Conservation (phyloP, 2,329 filamentous ascomycete species). For the Curvularia eragrostidis region DNA sequence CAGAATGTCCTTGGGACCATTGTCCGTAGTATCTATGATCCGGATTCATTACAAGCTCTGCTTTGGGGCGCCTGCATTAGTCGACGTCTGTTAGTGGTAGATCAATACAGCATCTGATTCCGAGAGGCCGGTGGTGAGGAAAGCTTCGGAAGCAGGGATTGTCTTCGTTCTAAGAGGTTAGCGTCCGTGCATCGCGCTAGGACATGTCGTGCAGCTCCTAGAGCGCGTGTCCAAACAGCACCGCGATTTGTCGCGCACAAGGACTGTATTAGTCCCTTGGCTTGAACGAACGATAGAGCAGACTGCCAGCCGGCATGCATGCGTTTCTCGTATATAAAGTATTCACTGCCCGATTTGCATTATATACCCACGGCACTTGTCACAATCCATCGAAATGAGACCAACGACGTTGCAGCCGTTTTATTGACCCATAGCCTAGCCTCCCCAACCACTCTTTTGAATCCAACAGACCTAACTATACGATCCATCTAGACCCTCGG, state of each 20-base stretch:
- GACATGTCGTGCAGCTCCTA: neutral
- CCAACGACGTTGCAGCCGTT: neutral
- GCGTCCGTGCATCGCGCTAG: slow-evolving; percentile 14
- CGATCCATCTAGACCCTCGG: neutral
- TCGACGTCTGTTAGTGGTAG: slow-evolving; percentile 22
- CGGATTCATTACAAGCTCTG: slow-evolving; percentile 29
- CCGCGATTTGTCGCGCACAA: neutral
- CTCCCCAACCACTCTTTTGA: neutral
- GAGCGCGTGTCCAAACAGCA: neutral
- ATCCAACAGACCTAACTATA: slow-evolving; percentile 1
- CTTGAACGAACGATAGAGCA: neutral
- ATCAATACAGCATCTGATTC: slow-evolving; percentile 24
- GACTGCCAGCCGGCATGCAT: neutral
- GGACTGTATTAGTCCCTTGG: neutral
- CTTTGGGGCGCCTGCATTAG: slow-evolving; percentile 17
- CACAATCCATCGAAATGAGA: neutral
- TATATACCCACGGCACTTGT: neutral
- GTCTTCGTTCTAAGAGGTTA: slow-evolving; percentile 8
- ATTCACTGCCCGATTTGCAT: neutral
- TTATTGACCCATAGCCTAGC: slow-evolving; percentile 2
- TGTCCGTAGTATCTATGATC: slow-evolving; percentile 30
- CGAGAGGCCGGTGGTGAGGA: slow-evolving; percentile 17
- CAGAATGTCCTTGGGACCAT: slow-evolving; percentile 29
- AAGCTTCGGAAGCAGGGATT: slow-evolving; percentile 22
- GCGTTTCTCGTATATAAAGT: neutral